Base-by-base conservation (phyloP, 352 stramenopile genomes). In the Sclerospora graminicola region DNA sequence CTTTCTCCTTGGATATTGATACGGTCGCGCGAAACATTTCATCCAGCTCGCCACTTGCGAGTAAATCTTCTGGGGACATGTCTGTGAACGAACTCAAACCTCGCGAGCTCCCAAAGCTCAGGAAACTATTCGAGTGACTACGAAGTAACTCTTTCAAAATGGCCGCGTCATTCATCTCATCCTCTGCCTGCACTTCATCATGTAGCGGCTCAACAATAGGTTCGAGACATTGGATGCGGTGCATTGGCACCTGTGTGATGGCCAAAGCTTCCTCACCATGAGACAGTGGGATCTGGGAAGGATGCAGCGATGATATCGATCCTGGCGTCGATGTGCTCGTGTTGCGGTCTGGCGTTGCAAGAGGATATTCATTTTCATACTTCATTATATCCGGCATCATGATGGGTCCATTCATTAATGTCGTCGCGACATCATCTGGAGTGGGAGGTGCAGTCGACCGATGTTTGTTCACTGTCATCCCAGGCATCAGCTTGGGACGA, bases 31-130 rank as follows among this genome's bases (percentile, higher is more conserved):
- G 63, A 26, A 89, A 70, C 62, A 89, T 86, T 43, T 89, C 77
- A 34, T 89, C 77, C 29, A 89, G 57, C 55, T 89, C 77, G 4
- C 77, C 77, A 60, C 77, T 89, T 3, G 69, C 77, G 14, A 89
- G 60, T 20, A 89, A 43, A 21, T 86, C 77, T 23, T 89, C 77
- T 0, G 77, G 77, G 20, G 74, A 86, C 63, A 89, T 80, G 30
- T 89, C 77, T 4, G 67, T 60, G 35, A 86, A 70, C 28, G 77
- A 86, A 27, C 53, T 66, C 32, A 83, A 35, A 2, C 60, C 71
- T 2, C 69, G 54, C 6, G 55, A 45, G 14, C 66, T 83, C 13
- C 64, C 64, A 37, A 86, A 89, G 46, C 73, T 86, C 18, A 89
- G 53, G 24, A 85, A 53, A 24, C 70, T 76, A 48, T 76, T 84